Evolutionary conservation across 345 rosid species (phyloP).

Genomic region (Boechera retrofracta): DNA sequence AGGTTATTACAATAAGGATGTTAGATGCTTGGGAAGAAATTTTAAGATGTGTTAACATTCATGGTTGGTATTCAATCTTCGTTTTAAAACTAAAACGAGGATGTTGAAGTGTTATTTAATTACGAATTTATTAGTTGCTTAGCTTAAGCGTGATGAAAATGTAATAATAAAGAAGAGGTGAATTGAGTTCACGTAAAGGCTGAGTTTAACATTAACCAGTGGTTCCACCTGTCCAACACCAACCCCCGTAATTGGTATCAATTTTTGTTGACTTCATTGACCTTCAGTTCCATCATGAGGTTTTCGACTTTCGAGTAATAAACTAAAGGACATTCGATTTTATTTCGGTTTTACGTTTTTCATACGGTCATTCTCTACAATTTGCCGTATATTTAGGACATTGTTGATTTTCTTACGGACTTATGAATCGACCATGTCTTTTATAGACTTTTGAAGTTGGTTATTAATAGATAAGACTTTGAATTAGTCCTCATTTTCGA

Average conservation of each 20-base stretch:
- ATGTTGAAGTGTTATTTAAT: background rate
- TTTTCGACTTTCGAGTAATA: background rate
- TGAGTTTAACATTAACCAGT: slow-evolving; percentile 13
- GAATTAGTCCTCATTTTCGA: slow-evolving; percentile 10
- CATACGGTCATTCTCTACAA: background rate
- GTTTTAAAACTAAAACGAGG: slow-evolving; percentile 2
- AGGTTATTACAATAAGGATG: background rate
- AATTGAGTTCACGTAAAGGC: slow-evolving; percentile 46
- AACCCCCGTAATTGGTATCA: slow-evolving; percentile 25
- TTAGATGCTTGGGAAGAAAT: background rate
- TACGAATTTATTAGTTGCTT: slow-evolving; percentile 36
- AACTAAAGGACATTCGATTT: background rate
- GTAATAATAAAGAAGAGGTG: slow-evolving; percentile 28
- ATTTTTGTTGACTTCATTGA: slow-evolving; percentile 22
- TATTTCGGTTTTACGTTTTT: background rate
- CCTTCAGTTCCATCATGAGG: slow-evolving; percentile 4
- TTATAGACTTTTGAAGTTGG: background rate
- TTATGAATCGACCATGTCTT: background rate
- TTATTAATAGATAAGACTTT: background rate
- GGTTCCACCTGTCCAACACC: slow-evolving; percentile 26
- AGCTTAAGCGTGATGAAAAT: slow-evolving; percentile 43
- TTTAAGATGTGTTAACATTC: background rate
- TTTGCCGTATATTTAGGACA: slow-evolving; percentile 2
- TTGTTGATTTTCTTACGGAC: slow-evolving; percentile 1
- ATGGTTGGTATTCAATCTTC: slow-evolving; percentile 28